phyloP scores from a whole-genome alignment of 139 green algal species.

The Klebsormidium nitens region DNA sequence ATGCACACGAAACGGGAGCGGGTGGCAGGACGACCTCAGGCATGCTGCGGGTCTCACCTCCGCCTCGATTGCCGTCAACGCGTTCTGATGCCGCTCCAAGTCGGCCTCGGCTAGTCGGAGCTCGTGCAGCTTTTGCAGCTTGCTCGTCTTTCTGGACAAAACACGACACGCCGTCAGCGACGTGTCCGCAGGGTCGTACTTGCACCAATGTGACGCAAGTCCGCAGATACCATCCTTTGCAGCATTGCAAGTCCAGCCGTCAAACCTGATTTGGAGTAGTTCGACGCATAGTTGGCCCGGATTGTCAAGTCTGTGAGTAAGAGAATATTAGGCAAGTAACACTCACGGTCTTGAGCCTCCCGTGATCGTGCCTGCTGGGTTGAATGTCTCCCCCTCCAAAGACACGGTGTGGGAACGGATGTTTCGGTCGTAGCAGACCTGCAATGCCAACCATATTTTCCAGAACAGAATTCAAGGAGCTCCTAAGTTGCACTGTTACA shows the following conservation, averaged over 20 bases:
- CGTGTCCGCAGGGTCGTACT: no score
- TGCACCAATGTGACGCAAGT: no score
- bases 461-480: no score
- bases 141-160: no score
- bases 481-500: no score
- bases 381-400: slow-evolving; percentile 95
- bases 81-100: slow-evolving; percentile 11
- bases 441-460: no score
- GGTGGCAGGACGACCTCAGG: slow-evolving; percentile 4
- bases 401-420: slow-evolving; percentile 84
- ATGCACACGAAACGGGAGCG: neutral
- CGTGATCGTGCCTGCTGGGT: slow-evolving; percentile 74
- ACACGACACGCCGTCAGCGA: no score
- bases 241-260: slow-evolving; percentile 5
- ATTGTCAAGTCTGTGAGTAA: no score
- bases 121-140: slow-evolving; percentile 58
- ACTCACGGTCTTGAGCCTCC: slow-evolving; percentile 60
- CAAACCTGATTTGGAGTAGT: neutral
- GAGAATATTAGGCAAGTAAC: no score
- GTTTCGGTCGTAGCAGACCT: slow-evolving; percentile 80
- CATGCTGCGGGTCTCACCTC: neutral
- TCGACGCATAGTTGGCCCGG: no score
- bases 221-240: slow-evolving; percentile 47
- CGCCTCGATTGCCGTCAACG: neutral
- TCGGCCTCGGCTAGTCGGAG: slow-evolving; percentile 51